Base-by-base conservation (phyloP, 805 yeast species). In the Spathaspora sp. region DNA sequence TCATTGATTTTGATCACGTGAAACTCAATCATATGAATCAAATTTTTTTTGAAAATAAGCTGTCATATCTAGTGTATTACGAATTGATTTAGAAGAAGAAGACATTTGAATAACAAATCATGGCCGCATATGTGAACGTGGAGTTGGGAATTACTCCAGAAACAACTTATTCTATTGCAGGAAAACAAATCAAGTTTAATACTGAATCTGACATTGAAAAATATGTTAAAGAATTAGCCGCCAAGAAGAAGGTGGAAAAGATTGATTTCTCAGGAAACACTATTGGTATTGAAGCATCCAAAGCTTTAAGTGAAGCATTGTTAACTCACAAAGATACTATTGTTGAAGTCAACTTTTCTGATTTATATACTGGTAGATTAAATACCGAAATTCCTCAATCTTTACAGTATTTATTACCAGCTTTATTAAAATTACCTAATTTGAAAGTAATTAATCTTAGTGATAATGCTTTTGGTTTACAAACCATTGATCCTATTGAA, bases 401-500 rank as follows among this genome's bases (percentile, higher is more conserved):
- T 4, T 78, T 94, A 65, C 81, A 80, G 52, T 75, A 78, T 57
- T 75, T 94, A 56, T 80, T 92, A 55, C 87, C 91, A 18, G 87
- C 88, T 1, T 76, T 94, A 49, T 74, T 89, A 57, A 69, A 81
- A 56, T 85, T 89, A 59, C 81, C 85, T 48, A 79, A 86, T 26
- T 76, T 93, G 59, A 79, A 80, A 55, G 83, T 89, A 40, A 75
- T 94, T 53, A 88, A 94, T 68, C 76, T 94, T 56, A 85, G 96
- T 61, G 99, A 94, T 69, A 94, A 94, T 67, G 99, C 99, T 0
- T 87, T 93, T 66, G 99, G 99, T 11, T 85, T 94, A 64, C 96
- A 94, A 64, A 88, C 98, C 20, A 89, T 94, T 55, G 96, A 87
- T 52, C 96, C 94, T 8, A 78, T 94, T 51, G 97, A 94, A 65